Conservation (phyloP, 805 yeast species). For the Metschnikowia cerradonensis region DNA sequence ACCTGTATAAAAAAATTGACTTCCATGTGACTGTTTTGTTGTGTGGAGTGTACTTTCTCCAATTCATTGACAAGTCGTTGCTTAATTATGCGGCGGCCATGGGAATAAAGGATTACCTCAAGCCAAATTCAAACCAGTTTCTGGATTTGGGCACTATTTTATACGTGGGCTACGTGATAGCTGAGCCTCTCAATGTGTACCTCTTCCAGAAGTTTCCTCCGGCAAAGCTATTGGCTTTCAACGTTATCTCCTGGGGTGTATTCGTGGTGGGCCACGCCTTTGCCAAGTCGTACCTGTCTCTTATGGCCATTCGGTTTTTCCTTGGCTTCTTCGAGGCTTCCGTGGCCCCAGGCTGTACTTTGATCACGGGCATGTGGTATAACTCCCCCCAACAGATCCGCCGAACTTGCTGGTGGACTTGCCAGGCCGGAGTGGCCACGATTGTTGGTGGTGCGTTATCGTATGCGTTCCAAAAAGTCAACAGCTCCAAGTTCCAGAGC, state of each 20-base stretch:
- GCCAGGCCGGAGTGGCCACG: slow-evolving; percentile 57
- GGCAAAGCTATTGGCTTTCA: slow-evolving; percentile 45
- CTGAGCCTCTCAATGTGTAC: slow-evolving; percentile 44
- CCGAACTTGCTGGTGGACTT: slow-evolving; percentile 54
- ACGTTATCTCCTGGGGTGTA: slow-evolving; percentile 52
- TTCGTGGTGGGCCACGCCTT: slow-evolving; percentile 34
- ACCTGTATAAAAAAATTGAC: slow-evolving; percentile 30
- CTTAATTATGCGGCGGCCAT: slow-evolving; percentile 59
- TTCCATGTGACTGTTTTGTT: slow-evolving; percentile 42
- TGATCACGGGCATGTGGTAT: slow-evolving; percentile 62
- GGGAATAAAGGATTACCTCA: slow-evolving; percentile 52
- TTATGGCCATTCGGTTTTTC: slow-evolving; percentile 52
- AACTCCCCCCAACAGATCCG: slow-evolving; percentile 48
- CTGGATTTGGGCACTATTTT: slow-evolving; percentile 52
- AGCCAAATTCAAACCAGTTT: slow-evolving; percentile 40
- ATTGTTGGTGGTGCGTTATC: slow-evolving; percentile 42
- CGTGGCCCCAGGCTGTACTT: slow-evolving; percentile 52
- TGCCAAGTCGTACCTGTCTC: slow-evolving; percentile 45
- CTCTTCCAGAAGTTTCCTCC: slow-evolving; percentile 50
- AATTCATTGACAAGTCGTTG: slow-evolving; percentile 54
- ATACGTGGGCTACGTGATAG: slow-evolving; percentile 50
- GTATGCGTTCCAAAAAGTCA: slow-evolving; percentile 51
- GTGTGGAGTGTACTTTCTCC: slow-evolving; percentile 51
- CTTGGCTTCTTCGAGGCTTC: slow-evolving; percentile 54
- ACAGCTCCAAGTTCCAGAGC: slow-evolving; percentile 35